A percentile compares a stretch with the other conserved stretches of the same genome.
phyloP scores from a whole-genome alignment of 495 filamentous ascomycete species.

The Antarctomyces pellizariae region DNA sequence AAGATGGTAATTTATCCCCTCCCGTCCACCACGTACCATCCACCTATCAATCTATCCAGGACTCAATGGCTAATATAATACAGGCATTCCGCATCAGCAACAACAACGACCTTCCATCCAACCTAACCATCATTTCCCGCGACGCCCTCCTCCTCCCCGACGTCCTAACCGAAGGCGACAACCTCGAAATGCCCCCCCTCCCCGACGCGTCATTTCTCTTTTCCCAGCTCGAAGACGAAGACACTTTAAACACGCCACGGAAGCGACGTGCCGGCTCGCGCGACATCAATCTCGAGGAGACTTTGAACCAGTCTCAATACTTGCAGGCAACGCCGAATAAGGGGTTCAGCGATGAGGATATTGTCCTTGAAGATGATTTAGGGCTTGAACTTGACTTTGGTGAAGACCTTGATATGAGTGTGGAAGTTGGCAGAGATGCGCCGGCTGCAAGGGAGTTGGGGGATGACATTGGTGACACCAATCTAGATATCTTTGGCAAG shows the following conservation, averaged over 20 bases:
- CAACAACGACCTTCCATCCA: conserved; percentile 58
- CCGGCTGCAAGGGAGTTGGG: conserved; percentile 37
- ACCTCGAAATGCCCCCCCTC: conserved; percentile 39
- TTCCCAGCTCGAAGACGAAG: conserved; percentile 35
- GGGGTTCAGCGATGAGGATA: conserved; percentile 19
- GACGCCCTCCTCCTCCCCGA: conserved; percentile 65
- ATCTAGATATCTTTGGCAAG: conserved; percentile 13
- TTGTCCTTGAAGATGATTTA: conserved; percentile 30
- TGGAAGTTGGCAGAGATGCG: conserved; percentile 71
- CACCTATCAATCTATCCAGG: conserved; percentile 5
- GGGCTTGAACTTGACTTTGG: conserved; percentile 36
- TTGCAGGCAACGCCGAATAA: conserved; percentile 33
- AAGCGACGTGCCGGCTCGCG: conserved; percentile 35
- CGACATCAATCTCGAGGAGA: conserved; percentile 37
- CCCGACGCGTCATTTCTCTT: conserved; percentile 54
- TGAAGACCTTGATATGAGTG: conserved; percentile 36
- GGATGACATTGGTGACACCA: conserved; percentile 35
- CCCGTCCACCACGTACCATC: background rate
- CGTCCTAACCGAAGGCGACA: conserved; percentile 69
- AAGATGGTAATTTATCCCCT: conserved; percentile 55
- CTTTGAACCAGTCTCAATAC: conserved; percentile 39
- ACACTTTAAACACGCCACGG: conserved; percentile 25
- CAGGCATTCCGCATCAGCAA: conserved; percentile 59
- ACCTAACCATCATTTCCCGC: conserved; percentile 32
- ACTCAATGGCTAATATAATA: conserved; percentile 17